A percentile compares a stretch with the other conserved stretches of the same genome.
Conservation (phyloP, 225 moss, liverwort and hornwort genomes). For the Bryum argenteum region DNA sequence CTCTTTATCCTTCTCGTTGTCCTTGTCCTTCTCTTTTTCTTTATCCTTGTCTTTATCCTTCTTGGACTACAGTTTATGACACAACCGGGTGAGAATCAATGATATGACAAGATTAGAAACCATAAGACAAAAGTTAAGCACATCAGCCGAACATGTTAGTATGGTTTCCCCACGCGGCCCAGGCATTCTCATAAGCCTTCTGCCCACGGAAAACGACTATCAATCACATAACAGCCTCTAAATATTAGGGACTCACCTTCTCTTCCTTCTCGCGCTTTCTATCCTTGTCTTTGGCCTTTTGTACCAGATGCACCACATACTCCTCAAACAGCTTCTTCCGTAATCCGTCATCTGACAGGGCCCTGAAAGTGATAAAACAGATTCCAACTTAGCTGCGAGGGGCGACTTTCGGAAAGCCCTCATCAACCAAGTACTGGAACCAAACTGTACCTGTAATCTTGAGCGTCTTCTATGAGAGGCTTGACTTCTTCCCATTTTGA, state of each 20-base stretch:
- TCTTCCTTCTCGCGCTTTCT: conserved; percentile 98
- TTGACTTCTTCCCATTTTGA: conserved; percentile 98
- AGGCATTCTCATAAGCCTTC: not conserved
- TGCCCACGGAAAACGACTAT: not conserved
- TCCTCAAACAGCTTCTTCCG: conserved; percentile 94
- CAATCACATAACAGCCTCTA: not conserved
- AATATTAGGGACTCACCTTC: conserved; percentile 62
- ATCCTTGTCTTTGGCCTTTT: conserved; percentile 90
- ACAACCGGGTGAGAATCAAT: conserved; percentile 14
- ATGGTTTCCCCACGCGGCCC: not conserved
- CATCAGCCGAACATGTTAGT: not conserved
- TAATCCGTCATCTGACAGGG: conserved; percentile 67
- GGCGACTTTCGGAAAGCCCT: not conserved
- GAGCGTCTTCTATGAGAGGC: conserved; percentile 70
- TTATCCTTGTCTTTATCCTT: conserved; percentile 50
- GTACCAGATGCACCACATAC: conserved; percentile 74
- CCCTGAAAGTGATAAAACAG: conserved; percentile 49
- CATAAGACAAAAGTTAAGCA: not conserved
- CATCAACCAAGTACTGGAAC: not conserved
- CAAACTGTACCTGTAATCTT: conserved; percentile 71
- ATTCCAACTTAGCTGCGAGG: conserved; percentile 19
- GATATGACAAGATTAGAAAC: not conserved
- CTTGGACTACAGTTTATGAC: conserved; percentile 40
- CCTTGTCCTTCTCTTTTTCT: conserved; percentile 31
- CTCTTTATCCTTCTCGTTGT: conserved; percentile 15